These are phyloP conservation scores for Nitzschia palea DNA, from an alignment of 108 stramenopile genomes.

Conservation along the genomic window DNA sequence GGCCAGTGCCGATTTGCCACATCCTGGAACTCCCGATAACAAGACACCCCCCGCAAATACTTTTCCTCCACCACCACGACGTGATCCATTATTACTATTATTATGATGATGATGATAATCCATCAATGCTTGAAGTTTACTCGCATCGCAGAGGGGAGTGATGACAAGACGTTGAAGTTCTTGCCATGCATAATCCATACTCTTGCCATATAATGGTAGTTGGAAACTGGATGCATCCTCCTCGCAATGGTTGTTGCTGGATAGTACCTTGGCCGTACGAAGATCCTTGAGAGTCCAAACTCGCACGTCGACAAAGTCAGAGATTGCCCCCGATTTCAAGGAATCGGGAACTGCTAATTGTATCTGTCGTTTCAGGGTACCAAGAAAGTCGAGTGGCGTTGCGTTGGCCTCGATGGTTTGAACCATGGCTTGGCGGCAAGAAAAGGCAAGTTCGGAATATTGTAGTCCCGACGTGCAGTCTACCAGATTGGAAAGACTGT, in stretches of 20 bases:
- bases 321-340: slow-evolving; percentile 52
- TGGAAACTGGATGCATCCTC: slow-evolving; percentile 36
- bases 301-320: slow-evolving; percentile 76
- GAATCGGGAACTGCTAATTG: slow-evolving; percentile 53
- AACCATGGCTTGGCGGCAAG: slow-evolving; percentile 54
- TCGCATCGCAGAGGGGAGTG: slow-evolving; percentile 66
- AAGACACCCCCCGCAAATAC: slow-evolving; percentile 71
- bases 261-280: too few species aligned
- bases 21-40: slow-evolving; percentile 65
- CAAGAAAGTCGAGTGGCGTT: slow-evolving; percentile 23
- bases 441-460: slow-evolving; percentile 61
- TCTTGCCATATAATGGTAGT: slow-evolving; percentile 59
- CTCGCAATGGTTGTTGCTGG: too few species aligned
- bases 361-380: slow-evolving; percentile 43
- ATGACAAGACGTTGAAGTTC: slow-evolving; percentile 69
- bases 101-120: slow-evolving; percentile 26
- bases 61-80: slow-evolving; percentile 33
- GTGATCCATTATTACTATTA: background rate
- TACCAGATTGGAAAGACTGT: slow-evolving; percentile 36
- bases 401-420: background rate
- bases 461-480: slow-evolving; percentile 55
- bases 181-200: slow-evolving; percentile 53
- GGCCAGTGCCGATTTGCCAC: slow-evolving; percentile 72
- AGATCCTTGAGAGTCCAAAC: slow-evolving; percentile 60
- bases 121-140: slow-evolving; percentile 51